These are phyloP conservation scores for Eucalyptus polybractea DNA, from an alignment of 345 rosid genomes.

Conservation along the genomic window DNA sequence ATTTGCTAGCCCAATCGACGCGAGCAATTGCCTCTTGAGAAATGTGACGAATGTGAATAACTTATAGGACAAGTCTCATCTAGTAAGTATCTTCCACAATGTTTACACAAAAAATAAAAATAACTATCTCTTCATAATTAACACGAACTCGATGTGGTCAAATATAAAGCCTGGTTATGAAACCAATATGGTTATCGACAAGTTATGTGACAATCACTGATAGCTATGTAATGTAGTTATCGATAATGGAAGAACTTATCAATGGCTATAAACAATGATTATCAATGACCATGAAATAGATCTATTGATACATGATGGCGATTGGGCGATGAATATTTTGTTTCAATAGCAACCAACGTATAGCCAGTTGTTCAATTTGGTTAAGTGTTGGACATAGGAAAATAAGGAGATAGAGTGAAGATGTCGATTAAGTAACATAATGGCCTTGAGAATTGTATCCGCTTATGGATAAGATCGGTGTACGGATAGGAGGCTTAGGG, in stretches of 20 bases:
- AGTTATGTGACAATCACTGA: fast-evolving
- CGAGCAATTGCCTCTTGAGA: not conserved
- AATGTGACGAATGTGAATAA: not conserved
- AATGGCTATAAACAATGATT: not conserved
- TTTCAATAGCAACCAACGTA: too few species aligned
- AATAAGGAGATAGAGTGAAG: not conserved
- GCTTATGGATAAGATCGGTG: not conserved
- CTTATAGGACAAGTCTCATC: not conserved
- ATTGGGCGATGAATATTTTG: too few species aligned
- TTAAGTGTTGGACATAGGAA: not conserved
- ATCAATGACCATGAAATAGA: not conserved
- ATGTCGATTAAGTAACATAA: not conserved
- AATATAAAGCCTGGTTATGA: not conserved
- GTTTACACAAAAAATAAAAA: not conserved
- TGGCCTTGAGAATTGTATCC: not conserved
- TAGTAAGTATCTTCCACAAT: not conserved
- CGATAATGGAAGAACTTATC: not conserved
- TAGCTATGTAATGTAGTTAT: not conserved
- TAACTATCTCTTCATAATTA: not conserved
- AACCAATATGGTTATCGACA: not conserved
- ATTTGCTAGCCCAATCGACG: not conserved
- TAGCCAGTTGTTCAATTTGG: not conserved
- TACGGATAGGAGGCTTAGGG: not conserved
- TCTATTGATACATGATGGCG: not conserved
- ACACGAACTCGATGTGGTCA: not conserved